A percentile compares a stretch with the other conserved stretches of the same genome.
Evolutionary conservation across 208 protist genomes (phyloP).

Genomic region (Leishmania braziliensis): DNA sequence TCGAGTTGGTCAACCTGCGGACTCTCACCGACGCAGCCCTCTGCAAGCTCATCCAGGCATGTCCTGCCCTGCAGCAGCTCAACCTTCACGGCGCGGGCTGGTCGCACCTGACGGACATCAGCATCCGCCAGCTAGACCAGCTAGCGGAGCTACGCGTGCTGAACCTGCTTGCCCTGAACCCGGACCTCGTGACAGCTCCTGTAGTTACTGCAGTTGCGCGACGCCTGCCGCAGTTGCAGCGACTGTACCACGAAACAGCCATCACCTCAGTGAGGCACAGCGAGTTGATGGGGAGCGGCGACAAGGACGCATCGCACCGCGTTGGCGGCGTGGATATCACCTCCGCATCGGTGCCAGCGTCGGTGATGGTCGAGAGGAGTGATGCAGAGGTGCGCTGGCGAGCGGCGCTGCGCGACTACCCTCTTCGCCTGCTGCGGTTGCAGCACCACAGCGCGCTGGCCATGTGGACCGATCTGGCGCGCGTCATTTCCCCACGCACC

Average conservation of each 20-base stretch:
- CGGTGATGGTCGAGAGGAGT: conserved; percentile 4
- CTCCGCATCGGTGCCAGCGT: background rate
- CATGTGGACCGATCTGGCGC: conserved; percentile 6
- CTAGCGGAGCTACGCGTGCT: conserved; percentile 9
- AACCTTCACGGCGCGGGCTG: conserved; percentile 14
- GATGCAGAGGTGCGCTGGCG: conserved; percentile 15
- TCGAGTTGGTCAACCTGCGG: conserved; percentile 15
- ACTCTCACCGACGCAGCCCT: conserved; percentile 15
- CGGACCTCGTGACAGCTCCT: conserved; percentile 9
- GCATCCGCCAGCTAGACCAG: conserved; percentile 10
- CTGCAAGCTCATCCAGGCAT: background rate
- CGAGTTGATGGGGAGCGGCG: background rate
- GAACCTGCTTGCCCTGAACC: conserved; percentile 13
- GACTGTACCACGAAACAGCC: conserved; percentile 14
- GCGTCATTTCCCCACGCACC: background rate
- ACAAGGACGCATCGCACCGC: background rate
- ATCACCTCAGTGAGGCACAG: background rate
- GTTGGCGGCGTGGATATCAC: background rate
- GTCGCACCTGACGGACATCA: conserved; percentile 13
- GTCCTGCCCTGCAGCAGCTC: conserved; percentile 9
- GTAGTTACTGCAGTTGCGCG: conserved; percentile 4
- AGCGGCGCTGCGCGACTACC: conserved; percentile 14
- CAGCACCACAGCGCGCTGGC: conserved; percentile 16
- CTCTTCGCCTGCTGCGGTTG: conserved; percentile 6
- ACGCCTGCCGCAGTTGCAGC: conserved; percentile 8